Base-by-base conservation (phyloP, 805 yeast genomes). In the Metschnikowia arizonensis region DNA sequence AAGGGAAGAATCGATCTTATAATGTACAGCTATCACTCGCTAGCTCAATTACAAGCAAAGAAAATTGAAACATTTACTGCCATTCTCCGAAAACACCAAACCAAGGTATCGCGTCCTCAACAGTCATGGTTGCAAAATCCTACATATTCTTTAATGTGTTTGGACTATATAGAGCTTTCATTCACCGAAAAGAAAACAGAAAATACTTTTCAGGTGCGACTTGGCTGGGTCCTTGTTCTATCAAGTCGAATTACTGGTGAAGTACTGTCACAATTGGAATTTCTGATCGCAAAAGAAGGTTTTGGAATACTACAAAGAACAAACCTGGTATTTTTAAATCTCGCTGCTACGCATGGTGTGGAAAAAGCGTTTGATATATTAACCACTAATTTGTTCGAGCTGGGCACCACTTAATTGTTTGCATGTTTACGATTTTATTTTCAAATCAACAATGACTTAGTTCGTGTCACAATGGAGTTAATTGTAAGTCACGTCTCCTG, bases 21-120 rank as follows among this genome's bases (percentile, higher is more conserved):
- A 1, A 53, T 69, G 54, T 63, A 56, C 48, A 59, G 67, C 7
- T 56, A 66, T 37, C 62, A 65, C 40, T 58, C 68, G 4, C 50
- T 70, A n/a, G 56, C 73, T 1, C 49, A 42, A 4, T 39, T 58
- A 14, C 50, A 62, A 15, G 58, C 58, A 40, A 38, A 47, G 23
- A 49, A 71, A 28, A 54, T 62, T 1, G 48, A 58, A 2, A 43
- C 52, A 3, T 33, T 65, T 33, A 45, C 52, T 36, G 53, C 56
- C 28, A 42, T 68, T 9, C 46, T 66, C 6, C 35, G 49, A 24
- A 55, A 49, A 42, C 59, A 56, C 45, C 24, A 47, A 2, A 31
- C 31, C 6, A 45, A 41, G 25, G 51, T 66, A 4, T 36, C 45
- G 34, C 43, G 47, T 23, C 50, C 54, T 17, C 44, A 25, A 5